phyloP scores from a whole-genome alignment of 768 basidiomycete genomes.

The Xerocomellus chrysenteron region DNA sequence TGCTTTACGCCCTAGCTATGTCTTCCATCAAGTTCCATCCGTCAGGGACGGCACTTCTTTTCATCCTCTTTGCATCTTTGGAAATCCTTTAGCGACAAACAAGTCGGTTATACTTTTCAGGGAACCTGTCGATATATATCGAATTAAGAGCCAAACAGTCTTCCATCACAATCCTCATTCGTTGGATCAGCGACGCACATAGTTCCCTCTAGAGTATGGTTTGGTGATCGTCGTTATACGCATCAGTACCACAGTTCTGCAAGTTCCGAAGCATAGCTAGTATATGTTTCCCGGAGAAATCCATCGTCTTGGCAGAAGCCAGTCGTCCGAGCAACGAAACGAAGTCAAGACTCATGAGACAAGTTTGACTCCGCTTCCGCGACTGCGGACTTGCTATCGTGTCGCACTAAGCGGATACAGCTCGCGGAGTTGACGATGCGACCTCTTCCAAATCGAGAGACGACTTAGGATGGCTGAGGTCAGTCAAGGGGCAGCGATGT shows the following conservation, averaged over 20 bases:
- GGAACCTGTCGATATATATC: neutral
- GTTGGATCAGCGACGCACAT: neutral
- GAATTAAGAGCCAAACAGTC: neutral
- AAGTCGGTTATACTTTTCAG: neutral
- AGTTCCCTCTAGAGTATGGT: neutral
- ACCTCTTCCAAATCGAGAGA: conserved; percentile 32
- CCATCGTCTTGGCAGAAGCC: neutral
- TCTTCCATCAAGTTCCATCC: neutral
- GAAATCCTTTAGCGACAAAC: neutral
- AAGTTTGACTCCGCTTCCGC: conserved; percentile 31
- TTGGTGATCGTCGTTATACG: neutral
- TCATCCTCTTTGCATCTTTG: neutral
- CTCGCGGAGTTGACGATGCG: conserved; percentile 33
- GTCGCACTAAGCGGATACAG: conserved; percentile 16
- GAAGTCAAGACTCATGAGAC: neutral
- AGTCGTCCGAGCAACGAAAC: neutral
- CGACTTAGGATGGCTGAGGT: conserved; percentile 11
- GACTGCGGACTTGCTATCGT: conserved; percentile 25
- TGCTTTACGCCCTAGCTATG: neutral
- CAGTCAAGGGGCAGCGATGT: neutral
- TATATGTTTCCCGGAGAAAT: neutral
- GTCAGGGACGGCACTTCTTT: neutral
- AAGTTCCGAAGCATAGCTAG: neutral
- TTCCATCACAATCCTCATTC: neutral
- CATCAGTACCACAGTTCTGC: neutral